A percentile compares a stretch with the other conserved stretches of the same genome.
Evolutionary conservation across 2,329 filamentous ascomycete genomes (phyloP).

Genomic region (Colletotrichum lini): DNA sequence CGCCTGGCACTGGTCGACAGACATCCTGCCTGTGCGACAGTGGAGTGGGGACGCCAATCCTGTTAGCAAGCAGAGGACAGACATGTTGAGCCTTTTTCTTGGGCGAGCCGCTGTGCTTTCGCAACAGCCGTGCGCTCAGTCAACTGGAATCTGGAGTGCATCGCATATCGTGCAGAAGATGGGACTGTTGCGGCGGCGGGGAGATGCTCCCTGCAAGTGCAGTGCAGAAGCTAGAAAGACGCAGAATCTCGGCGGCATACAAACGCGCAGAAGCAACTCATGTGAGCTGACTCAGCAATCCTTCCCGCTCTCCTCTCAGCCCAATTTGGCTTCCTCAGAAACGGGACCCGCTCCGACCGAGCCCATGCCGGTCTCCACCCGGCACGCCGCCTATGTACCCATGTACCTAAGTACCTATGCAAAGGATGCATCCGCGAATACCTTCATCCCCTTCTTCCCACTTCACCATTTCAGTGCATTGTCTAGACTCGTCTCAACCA

Average conservation of each 20-base stretch:
- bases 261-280: too few relatives aligned
- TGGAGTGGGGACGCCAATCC: not conserved
- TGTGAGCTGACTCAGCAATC: constrained; percentile 26
- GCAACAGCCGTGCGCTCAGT: constrained; percentile 29
- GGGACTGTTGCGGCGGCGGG: not conserved
- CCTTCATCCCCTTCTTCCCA: constrained; percentile 19
- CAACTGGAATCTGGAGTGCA: constrained; percentile 8
- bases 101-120: not conserved
- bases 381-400: too few relatives aligned
- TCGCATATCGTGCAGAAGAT: constrained; percentile 3
- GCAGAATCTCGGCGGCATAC: not conserved
- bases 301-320: not conserved
- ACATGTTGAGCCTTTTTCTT: not conserved
- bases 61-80: not conserved
- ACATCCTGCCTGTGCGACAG: not conserved
- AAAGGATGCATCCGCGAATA: constrained; percentile 20
- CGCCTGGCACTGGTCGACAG: not conserved
- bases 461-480: constrained; percentile 27
- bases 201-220: constrained; percentile 28
- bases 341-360: constrained; percentile 2
- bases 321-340: not conserved
- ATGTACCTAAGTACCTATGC: too few relatives aligned
- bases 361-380: constrained; percentile 1
- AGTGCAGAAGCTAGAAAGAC: not conserved
- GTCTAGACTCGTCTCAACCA: constrained; percentile 8